phyloP scores from a whole-genome alignment of 116 monocot genomes.

The Iris pallida region DNA sequence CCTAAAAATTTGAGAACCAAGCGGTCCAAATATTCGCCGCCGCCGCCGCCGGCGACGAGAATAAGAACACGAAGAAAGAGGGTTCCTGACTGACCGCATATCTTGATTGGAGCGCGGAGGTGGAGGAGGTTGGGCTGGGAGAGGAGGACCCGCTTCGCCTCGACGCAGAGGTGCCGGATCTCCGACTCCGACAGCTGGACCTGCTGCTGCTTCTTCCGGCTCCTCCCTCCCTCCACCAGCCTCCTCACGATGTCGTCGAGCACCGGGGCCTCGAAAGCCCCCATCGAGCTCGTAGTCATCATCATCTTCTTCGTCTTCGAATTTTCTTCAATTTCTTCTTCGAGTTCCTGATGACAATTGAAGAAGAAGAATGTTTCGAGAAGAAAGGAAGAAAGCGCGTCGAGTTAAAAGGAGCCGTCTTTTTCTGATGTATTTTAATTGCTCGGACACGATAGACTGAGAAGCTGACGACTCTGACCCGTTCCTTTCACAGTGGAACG shows the following conservation, averaged over 20 bases:
- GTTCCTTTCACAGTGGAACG: no score
- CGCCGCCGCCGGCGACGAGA: no score
- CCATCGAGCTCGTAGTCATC: conserved; percentile 30
- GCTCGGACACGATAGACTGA: no score
- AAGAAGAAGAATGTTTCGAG: no score
- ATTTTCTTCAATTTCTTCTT: no score
- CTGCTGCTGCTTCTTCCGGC: conserved; percentile 12
- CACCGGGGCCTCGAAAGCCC: conserved; percentile 19
- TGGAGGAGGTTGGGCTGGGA: conserved; percentile 27
- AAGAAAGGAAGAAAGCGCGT: no score
- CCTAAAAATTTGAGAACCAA: no score
- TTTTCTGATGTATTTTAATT: no score
- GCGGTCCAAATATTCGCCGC: no score
- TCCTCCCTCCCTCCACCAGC: conserved; percentile 13
- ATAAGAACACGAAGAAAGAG: background rate
- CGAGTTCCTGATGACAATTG: no score
- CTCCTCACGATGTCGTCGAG: conserved; percentile 21
- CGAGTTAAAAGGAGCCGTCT: no score
- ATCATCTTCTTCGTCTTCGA: conserved; percentile 9
- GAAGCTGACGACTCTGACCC: no score
- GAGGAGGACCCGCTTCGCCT: conserved; percentile 16
- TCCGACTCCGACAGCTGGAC: conserved; percentile 27
- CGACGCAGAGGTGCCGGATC: conserved; percentile 36
- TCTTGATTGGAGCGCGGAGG: conserved; percentile 27
- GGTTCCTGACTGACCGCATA: conserved; percentile 16